Base-by-base conservation (phyloP, 2,329 filamentous ascomycete genomes). In the Exophiala xenobiotica region DNA sequence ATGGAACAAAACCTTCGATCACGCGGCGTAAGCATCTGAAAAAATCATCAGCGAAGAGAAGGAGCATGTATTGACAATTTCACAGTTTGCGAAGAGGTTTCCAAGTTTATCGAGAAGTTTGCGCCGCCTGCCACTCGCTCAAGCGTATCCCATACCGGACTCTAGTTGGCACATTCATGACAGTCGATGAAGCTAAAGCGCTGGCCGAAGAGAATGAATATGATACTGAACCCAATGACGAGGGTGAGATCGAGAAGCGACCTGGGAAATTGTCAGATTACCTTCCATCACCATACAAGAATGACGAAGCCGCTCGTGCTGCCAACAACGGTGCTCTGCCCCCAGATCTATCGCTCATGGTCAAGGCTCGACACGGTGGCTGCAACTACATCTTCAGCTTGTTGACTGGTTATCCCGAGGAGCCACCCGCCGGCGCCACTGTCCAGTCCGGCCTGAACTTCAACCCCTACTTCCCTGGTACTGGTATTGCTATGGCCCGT, bases 391-490 rank as follows among this genome's bases (percentile, higher is more conserved):
- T 99, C 78, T 99, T 97, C 83, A 90, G 79, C 72, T 81, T 99
- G 72, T 78, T 99, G 69, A 99, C 93, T 50, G 93, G 93, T 64
- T 99, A 99, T 76, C 93, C 93, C 55, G 93, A 99, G 64, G 93
- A 99, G 77, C 81, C 90, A 54, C 93, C 93, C 47, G 89, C 93
- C 45, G 93, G 93, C 70, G 90, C 88, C 58, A 77, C 81, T 65
- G 87, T 99, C 54, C 86, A 85, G 65, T 83, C 85, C 57, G 93
- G 93, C 68, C 85, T 99, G 75, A 96, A 97, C 85, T 99, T 99
- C 85, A 99, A 99, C 83, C 93, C 93, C 56, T 99, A 96, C 82
- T 99, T 99, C 86, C 93, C 93, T 52, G 93, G 93, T 70, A 97
- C 93, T 64, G 77, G 75, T 70, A 99, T 99, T 72, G 93, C 88